These are phyloP conservation scores for Trapa incisa DNA, from an alignment of 345 rosid species.

Conservation along the genomic window DNA sequence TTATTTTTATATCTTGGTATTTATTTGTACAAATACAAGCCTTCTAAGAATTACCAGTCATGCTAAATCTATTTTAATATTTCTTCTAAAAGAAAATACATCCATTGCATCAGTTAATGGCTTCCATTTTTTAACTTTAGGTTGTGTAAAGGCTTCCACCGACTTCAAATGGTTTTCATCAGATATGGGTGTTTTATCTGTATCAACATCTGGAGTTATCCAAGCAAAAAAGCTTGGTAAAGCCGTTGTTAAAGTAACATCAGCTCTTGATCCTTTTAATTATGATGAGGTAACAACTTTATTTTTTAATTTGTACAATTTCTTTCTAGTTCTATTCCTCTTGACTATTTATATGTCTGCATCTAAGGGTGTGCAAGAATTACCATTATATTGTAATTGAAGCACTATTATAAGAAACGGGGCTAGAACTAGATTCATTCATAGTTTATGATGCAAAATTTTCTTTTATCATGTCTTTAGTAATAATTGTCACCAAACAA, in stretches of 20 bases:
- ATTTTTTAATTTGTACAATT: neutral
- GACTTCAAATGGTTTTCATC: conserved; percentile 94
- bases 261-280: conserved; percentile 63
- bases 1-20: neutral
- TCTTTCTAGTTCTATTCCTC: neutral
- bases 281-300: conserved; percentile 61
- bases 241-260: conserved; percentile 65
- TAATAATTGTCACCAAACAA: too few species aligned
- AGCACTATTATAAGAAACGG: neutral
- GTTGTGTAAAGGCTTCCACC: conserved; percentile 64
- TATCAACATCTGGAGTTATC: conserved; percentile 66
- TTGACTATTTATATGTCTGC: neutral
- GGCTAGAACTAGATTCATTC: neutral
- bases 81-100: neutral
- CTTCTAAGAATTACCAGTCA: neutral
- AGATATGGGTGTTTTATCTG: conserved; percentile 43
- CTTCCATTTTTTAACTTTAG: conserved; percentile 22
- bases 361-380: neutral
- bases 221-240: conserved; percentile 88
- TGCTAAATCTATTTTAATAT: neutral
- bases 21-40: neutral
- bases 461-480: too few species aligned
- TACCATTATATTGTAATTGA: neutral
- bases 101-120: conserved; percentile 8
- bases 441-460: too few species aligned